Evolutionary conservation across 331 rosid genomes (phyloP).

Genomic region (Malus hybrid): DNA sequence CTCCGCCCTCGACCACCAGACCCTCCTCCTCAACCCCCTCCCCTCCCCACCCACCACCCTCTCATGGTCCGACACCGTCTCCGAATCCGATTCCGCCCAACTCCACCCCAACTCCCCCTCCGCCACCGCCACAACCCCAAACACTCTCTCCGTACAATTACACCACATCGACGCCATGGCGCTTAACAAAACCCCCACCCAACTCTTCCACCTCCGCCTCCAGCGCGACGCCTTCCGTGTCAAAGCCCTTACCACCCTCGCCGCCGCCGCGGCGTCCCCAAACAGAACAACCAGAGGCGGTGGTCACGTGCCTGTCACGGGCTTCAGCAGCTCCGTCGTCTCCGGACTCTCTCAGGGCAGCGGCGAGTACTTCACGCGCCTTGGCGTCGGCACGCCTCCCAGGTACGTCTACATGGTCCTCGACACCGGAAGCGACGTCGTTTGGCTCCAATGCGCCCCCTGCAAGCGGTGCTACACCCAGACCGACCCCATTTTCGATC

Average conservation of each 20-base stretch:
- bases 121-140: not conserved
- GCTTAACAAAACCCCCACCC: constrained; percentile 42
- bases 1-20: constrained; percentile 21
- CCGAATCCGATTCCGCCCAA: constrained; percentile 4
- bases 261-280: not conserved
- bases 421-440: constrained; percentile 83
- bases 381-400: constrained; percentile 87
- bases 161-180: constrained; percentile 63
- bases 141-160: constrained; percentile 29
- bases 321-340: constrained; percentile 50
- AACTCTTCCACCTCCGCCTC: constrained; percentile 55
- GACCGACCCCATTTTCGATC: constrained; percentile 74
- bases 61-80: constrained; percentile 40
- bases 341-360: constrained; percentile 75
- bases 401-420: constrained; percentile 58
- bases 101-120: constrained; percentile 14
- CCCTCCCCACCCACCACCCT: constrained; percentile 31
- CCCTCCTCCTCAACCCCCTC: constrained; percentile 36
- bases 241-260: constrained; percentile 19
- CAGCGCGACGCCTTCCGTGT: constrained; percentile 63
- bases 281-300: constrained; percentile 10
- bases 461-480: constrained; percentile 67
- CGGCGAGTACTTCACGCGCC: constrained; percentile 89
- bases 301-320: constrained; percentile 1
- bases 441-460: constrained; percentile 85